phyloP scores from a whole-genome alignment of 371 early-diverging fungal species.

The Mortierella sp. region DNA sequence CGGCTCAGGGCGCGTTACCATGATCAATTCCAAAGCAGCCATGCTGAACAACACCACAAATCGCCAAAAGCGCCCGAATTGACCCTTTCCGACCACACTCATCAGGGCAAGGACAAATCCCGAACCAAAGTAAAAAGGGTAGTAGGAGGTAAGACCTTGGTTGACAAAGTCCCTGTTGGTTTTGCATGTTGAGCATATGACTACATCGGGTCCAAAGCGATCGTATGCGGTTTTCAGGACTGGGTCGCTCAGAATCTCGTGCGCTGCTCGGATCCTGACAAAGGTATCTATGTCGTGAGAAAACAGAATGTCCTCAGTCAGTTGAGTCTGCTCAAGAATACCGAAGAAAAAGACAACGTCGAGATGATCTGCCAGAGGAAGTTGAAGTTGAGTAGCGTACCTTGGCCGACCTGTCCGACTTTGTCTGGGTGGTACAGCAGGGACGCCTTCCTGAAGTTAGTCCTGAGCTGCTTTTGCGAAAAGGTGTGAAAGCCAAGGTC shows the following conservation, averaged over 20 bases:
- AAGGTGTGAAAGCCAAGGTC: conserved; percentile 54
- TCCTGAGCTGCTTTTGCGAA: conserved; percentile 64
- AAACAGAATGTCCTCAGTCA: neutral
- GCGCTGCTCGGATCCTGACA: conserved; percentile 70
- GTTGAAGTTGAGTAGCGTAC: conserved; percentile 6
- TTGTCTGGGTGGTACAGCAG: conserved; percentile 78
- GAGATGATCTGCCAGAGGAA: neutral
- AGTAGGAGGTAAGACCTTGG: conserved; percentile 41
- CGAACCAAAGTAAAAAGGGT: conserved; percentile 65
- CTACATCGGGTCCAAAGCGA: conserved; percentile 62
- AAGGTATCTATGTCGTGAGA: conserved; percentile 56
- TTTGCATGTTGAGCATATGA: conserved; percentile 61
- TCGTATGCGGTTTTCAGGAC: conserved; percentile 72
- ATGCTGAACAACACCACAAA: conserved; percentile 63
- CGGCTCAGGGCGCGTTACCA: conserved; percentile 59
- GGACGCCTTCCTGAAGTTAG: conserved; percentile 69
- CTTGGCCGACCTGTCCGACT: conserved; percentile 58
- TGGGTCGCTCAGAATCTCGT: conserved; percentile 73
- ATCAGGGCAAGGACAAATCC: conserved; percentile 61
- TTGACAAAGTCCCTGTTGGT: conserved; percentile 62
- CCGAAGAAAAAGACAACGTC: neutral
- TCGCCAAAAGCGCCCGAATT: conserved; percentile 75
- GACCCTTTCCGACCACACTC: conserved; percentile 65
- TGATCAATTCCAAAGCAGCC: conserved; percentile 61
- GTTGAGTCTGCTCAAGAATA: too few species aligned